These are phyloP conservation scores for Metschnikowia baotianmanensis DNA, from an alignment of 805 yeast species.

Conservation along the genomic window DNA sequence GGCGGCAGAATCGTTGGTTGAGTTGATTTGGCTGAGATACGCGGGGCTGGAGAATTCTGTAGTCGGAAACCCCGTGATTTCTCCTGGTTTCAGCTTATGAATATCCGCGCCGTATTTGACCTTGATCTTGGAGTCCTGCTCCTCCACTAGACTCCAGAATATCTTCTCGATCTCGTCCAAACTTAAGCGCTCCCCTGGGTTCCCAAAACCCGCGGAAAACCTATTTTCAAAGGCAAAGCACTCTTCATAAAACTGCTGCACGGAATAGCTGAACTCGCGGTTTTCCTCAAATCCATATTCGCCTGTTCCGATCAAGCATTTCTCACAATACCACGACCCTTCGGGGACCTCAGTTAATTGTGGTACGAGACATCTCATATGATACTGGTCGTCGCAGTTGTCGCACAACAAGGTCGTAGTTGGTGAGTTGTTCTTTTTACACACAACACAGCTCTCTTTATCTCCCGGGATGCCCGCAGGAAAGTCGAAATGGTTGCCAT, in stretches of 20 bases:
- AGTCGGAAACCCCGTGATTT: constrained; percentile 73
- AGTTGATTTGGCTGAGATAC: constrained; percentile 14
- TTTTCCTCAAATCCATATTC: constrained; percentile 83
- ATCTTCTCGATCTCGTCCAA: constrained; percentile 53
- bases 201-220: constrained; percentile 34
- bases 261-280: constrained; percentile 49
- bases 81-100: constrained; percentile 61
- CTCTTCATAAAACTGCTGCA: constrained; percentile 57
- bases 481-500: constrained; percentile 28
- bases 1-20: constrained; percentile 11
- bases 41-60: constrained; percentile 21
- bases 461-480: constrained; percentile 28
- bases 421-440: constrained; percentile 47
- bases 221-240: constrained; percentile 50
- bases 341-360: constrained; percentile 51
- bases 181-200: constrained; percentile 27
- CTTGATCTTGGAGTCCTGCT: constrained; percentile 45
- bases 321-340: constrained; percentile 76
- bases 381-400: constrained; percentile 70
- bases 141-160: constrained; percentile 60
- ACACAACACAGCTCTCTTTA: constrained; percentile 45
- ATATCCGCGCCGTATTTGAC: constrained; percentile 87
- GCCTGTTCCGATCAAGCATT: constrained; percentile 82
- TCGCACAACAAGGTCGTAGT: constrained; percentile 59
- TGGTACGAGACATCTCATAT: constrained; percentile 63